Evolutionary conservation across 75 land plant species (phyloP), one percentile per base, ranked within the genome.

Genomic region (Gnetum montanum): DNA sequence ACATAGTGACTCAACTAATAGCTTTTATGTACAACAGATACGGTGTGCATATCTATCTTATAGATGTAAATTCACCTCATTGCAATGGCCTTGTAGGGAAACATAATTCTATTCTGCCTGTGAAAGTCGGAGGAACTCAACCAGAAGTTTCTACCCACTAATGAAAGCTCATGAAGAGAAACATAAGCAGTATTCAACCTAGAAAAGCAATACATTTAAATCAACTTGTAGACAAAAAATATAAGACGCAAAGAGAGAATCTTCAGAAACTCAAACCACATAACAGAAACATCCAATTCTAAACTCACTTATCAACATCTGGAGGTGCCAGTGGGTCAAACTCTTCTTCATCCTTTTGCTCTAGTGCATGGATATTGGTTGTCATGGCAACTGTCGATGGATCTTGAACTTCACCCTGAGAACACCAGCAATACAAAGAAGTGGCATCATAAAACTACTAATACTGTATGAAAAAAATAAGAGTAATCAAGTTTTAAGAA

Each of bases 281-380:
- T 50, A 36, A 8, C 38, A 36, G 38, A 36, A 16, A 4, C 3
- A 30, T 2, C 30, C 16, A 59, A 51, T 22, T 16, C 25, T 49
- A 4, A 26, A 59, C 57, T 68, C 62, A 85, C 90, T 71, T 82
- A 49, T 85, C 79, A 35, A 82, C 79, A 58, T 74, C 79, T 7
- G 76, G 76, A 20, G 78, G 62, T 34, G 78, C 79, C 53, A 85
- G 56, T 6, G 85, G 85, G 64, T 85, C 90, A 66, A 66, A 70
- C 0, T 45, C 15, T 26, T 85, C 90, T 31, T 62, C 64, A 58
- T 82, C 81, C 61, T 57, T 67, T 20, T 68, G 86, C 54, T 83
- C 83, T 6, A 66, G 31, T 20, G 46, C 16, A 13, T 73, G 75
- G 18, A 57, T 49, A 23, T 48, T 44, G 61, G 64, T 77, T 3